Evolutionary conservation across 345 rosid genomes (phyloP).

Genomic region (Corchorus olitorius): DNA sequence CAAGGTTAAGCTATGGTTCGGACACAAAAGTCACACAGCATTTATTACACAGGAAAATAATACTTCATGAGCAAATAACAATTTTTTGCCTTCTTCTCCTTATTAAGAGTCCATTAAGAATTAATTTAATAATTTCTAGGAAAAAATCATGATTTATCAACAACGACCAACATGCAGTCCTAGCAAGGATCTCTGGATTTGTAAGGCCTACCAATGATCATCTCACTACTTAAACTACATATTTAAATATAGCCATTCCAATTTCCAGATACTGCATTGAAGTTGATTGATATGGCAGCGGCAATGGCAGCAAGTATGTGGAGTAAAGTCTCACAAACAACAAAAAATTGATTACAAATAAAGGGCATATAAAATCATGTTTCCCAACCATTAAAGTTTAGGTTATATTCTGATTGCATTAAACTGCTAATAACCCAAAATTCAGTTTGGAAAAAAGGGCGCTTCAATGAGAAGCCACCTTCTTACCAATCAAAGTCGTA

Average conservation of each 20-base stretch:
- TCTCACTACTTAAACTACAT: neutral
- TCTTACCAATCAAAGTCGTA: neutral
- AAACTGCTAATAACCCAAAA: neutral
- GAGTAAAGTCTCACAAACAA: neutral
- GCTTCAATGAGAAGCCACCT: neutral
- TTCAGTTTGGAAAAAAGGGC: neutral
- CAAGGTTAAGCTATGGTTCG: neutral
- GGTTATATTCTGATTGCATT: neutral
- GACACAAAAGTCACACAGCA: neutral
- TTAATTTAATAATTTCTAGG: slow-evolving; percentile 1
- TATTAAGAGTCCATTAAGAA: neutral
- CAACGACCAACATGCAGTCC: neutral
- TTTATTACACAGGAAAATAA: neutral
- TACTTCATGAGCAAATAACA: neutral
- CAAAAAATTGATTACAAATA: neutral
- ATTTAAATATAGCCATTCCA: slow-evolving; percentile 3
- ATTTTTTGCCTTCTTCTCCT: neutral
- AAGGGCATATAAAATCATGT: neutral
- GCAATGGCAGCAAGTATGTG: neutral
- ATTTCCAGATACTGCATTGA: neutral
- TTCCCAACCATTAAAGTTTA: neutral
- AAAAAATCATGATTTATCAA: neutral
- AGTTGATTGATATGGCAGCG: neutral
- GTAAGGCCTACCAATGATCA: neutral
- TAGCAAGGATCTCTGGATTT: neutral